Evolutionary conservation across 2,329 filamentous ascomycete genomes (phyloP).

Genomic region (Alternaria brassicae): DNA sequence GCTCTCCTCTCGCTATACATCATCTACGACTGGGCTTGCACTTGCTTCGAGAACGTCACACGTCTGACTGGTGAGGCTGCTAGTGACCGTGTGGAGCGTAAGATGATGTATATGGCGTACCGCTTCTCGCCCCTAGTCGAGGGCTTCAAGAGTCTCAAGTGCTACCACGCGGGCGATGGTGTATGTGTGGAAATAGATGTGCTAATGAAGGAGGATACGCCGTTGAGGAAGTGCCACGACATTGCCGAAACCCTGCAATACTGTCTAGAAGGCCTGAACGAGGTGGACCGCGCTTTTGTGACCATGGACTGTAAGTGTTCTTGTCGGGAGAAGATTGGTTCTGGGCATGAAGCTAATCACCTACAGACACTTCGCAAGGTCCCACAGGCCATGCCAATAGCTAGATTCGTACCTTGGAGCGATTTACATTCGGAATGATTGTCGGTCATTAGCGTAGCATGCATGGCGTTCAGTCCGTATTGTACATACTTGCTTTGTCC

Average conservation of each 20-base stretch:
- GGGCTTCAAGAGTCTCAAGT: slow-evolving; percentile 62
- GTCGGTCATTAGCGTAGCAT: slow-evolving; percentile 1
- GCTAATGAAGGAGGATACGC: slow-evolving; percentile 62
- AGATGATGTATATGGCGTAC: slow-evolving; percentile 67
- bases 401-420: neutral
- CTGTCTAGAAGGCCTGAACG: slow-evolving; percentile 62
- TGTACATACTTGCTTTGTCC: neutral
- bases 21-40: slow-evolving; percentile 72
- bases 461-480: slow-evolving; percentile 7
- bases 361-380: slow-evolving; percentile 33
- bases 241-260: slow-evolving; percentile 70
- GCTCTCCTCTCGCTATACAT: slow-evolving; percentile 70
- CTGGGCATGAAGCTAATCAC: slow-evolving; percentile 9
- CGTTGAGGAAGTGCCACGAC: slow-evolving; percentile 63
- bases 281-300: slow-evolving; percentile 62
- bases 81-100: slow-evolving; percentile 59
- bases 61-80: slow-evolving; percentile 66
- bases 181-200: slow-evolving; percentile 70
- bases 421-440: neutral
- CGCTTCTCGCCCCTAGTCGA: slow-evolving; percentile 62
- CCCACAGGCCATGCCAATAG: slow-evolving; percentile 31
- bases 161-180: slow-evolving; percentile 69
- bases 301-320: slow-evolving; percentile 57
- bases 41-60: slow-evolving; percentile 66
- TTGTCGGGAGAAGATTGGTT: neutral